Evolutionary conservation across 345 rosid species (phyloP).

Genomic region (Sisymbrium irio): DNA sequence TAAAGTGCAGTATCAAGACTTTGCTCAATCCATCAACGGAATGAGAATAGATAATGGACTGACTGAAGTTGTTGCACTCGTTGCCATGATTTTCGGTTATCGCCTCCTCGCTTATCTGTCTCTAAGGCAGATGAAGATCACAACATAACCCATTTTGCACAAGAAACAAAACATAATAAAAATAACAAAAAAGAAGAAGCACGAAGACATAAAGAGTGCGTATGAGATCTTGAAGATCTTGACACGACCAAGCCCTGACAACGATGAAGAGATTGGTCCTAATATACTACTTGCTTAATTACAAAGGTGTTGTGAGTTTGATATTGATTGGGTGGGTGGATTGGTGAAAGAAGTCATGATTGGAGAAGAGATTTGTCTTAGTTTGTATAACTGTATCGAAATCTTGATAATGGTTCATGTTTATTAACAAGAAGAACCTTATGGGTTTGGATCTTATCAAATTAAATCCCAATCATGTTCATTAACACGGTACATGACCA

Average conservation of each 20-base stretch:
- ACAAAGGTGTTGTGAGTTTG: slow-evolving; percentile 11
- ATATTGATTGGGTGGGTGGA: slow-evolving; percentile 18
- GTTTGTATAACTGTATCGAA: slow-evolving; percentile 9
- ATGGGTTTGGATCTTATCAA: background rate
- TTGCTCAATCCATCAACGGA: slow-evolving; percentile 45
- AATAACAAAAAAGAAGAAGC: slow-evolving; percentile 23
- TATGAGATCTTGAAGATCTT: slow-evolving; percentile 18
- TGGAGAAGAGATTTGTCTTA: background rate
- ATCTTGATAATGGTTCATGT: slow-evolving; percentile 15
- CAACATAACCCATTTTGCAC: slow-evolving; percentile 25
- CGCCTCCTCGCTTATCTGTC: slow-evolving; percentile 87
- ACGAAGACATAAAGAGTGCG: slow-evolving; percentile 5
- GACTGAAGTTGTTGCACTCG: slow-evolving; percentile 66
- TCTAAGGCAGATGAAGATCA: slow-evolving; percentile 62
- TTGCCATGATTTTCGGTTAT: slow-evolving; percentile 89
- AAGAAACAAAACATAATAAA: background rate
- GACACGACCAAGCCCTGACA: slow-evolving; percentile 21
- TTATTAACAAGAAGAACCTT: slow-evolving; percentile 26
- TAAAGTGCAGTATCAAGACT: slow-evolving; percentile 72
- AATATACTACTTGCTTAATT: slow-evolving; percentile 15
- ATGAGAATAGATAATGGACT: slow-evolving; percentile 57
- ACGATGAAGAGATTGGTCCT: slow-evolving; percentile 18
- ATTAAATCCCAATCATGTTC: background rate
- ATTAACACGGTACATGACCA: too few species aligned
- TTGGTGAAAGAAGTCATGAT: slow-evolving; percentile 10